Conservation (phyloP, 208 protist genomes). For the Borovskyia barvae region DNA sequence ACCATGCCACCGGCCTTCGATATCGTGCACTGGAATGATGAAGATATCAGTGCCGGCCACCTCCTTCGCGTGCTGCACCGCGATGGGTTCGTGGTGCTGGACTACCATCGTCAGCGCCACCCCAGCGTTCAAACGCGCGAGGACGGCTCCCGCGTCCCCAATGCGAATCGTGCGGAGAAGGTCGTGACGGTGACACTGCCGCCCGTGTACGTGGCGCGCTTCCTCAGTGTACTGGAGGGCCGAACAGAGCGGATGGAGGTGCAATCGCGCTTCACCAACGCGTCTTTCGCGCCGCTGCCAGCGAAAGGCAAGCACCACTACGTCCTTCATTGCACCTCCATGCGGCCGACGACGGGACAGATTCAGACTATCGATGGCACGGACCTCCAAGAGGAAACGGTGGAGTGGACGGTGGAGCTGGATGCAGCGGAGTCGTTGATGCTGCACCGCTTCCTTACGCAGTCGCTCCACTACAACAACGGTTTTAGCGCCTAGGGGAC, state of each 20-base stretch:
- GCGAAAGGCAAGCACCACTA: conserved; percentile 46
- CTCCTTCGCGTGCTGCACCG: conserved; percentile 77
- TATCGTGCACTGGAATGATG: conserved; percentile 85
- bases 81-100: conserved; percentile 74
- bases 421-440: conserved; percentile 81
- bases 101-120: conserved; percentile 68
- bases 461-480: conserved; percentile 81
- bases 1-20: conserved; percentile 77
- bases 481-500: conserved; percentile 41
- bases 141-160: conserved; percentile 7
- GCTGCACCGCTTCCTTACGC: conserved; percentile 82
- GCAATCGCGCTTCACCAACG: conserved; percentile 82
- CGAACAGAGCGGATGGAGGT: conserved; percentile 64
- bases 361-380: conserved; percentile 35
- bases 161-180: conserved; percentile 43
- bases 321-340: conserved; percentile 61
- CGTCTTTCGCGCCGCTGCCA: conserved; percentile 53
- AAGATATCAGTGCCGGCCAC: conserved; percentile 55
- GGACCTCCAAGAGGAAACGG: conserved; percentile 52
- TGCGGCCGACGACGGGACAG: conserved; percentile 47
- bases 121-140: not conserved
- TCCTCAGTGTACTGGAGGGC: conserved; percentile 83
- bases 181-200: conserved; percentile 77
- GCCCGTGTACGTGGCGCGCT: conserved; percentile 81
- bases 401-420: conserved; percentile 71